Base-by-base conservation (phyloP, 805 yeast genomes). In the Nakazawaea ambrosiae region DNA sequence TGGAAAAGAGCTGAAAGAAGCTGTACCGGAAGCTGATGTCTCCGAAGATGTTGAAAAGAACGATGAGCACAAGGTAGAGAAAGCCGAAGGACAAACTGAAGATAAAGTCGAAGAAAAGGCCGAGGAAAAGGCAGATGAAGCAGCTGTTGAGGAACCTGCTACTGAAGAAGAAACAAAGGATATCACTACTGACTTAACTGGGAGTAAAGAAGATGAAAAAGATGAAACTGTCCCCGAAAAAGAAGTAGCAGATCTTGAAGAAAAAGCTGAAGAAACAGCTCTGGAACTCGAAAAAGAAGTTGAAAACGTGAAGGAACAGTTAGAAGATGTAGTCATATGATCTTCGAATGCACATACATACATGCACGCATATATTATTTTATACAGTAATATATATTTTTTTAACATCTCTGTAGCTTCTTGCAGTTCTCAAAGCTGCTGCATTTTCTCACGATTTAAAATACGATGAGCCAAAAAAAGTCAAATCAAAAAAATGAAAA, bases 11-110 rank as follows among this genome's bases (percentile, higher is more conserved):
- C 26, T 22, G 31, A 35, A 36, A 20, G 27, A 23, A 18, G 39
- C 8, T 27, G 32, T 39, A 15, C 28, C 35, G n/a, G 22, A 28
- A 23, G 32, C 38, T 25, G 37, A 37, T 27, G 19, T 24, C 11
- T 25, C 22, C 16, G 33, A 27, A 8, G 29, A 33, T 29, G 27
- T 28, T 30, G 31, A 32, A 27, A 16, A 36, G 11, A 25, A 36
- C 32, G 34, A 17, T 19, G 31, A 25, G 18, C 37, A 47, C 4
- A 49, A 48, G 11, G 37, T 51, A 4, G 37, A 30, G 3, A 17
- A 33, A 12, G 41, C 19, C 26, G 40, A 34, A 35, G 23, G 31
- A 17, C 20, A 15, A 28, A n/a, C 20, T 28, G 19, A 16, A 28
- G 24, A 18, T 17, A 20, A 30, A 8, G 16, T 30, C 4, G 31